Evolutionary conservation across 2,329 filamentous ascomycete genomes (phyloP).

Genomic region (Cladosporium sphaerospermum): DNA sequence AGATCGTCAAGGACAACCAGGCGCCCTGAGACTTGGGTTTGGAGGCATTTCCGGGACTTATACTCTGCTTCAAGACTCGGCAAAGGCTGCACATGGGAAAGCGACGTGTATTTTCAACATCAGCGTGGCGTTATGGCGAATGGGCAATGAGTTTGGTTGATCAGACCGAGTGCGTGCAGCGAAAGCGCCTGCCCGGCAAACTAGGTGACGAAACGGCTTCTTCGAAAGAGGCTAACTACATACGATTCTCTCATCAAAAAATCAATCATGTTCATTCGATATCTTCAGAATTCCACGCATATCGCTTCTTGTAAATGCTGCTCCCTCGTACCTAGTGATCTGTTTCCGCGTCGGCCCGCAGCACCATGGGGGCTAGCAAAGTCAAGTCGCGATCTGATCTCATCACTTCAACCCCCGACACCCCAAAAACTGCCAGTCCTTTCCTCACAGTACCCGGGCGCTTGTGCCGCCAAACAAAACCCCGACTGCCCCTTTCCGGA

Average conservation of each 20-base stretch:
- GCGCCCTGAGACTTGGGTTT: slow-evolving; percentile 43
- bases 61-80: no score
- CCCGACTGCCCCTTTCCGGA: background rate
- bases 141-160: background rate
- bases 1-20: slow-evolving; percentile 84
- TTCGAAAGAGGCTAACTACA: no score
- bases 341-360: slow-evolving; percentile 1
- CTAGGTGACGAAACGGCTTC: no score
- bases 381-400: slow-evolving; percentile 10
- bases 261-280: no score
- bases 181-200: no score
- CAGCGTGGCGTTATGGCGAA: slow-evolving; percentile 11
- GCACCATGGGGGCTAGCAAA: background rate
- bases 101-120: background rate
- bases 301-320: no score
- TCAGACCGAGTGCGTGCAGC: background rate
- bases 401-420: slow-evolving; percentile 4
- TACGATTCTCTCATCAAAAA: no score
- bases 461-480: background rate
- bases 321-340: no score
- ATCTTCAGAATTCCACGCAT: no score
- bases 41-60: no score
- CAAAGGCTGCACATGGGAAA: background rate
- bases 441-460: background rate
- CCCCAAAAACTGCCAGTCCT: background rate